These are phyloP conservation scores for Chalaropsis ovoidea DNA, from an alignment of 2,329 filamentous ascomycete genomes.

Conservation along the genomic window DNA sequence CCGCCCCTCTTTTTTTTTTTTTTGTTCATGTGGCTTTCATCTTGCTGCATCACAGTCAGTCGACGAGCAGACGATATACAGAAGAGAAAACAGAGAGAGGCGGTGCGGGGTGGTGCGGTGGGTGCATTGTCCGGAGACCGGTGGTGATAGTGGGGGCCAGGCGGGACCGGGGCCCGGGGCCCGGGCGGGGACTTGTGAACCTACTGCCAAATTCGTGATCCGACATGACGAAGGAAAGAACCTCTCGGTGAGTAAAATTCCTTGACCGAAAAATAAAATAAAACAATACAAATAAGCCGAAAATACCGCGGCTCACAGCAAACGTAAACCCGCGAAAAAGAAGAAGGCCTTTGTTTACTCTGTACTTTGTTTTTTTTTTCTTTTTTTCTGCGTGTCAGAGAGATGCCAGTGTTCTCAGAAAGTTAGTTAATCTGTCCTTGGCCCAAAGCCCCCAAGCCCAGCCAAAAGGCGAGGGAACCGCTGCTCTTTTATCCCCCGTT, in stretches of 20 bases:
- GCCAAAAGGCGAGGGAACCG: conserved; percentile 2
- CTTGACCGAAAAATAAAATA: conserved; percentile 3
- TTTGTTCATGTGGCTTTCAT: conserved; percentile 8
- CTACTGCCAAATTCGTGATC: conserved; percentile 56
- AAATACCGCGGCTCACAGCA: too few species aligned
- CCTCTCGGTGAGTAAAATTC: neutral
- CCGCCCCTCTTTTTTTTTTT: neutral
- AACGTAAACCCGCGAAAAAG: too few species aligned
- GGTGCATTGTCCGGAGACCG: neutral
- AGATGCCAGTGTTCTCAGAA: neutral
- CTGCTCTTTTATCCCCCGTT: conserved; percentile 15
- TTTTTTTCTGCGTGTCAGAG: too few species aligned
- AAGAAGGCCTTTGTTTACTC: too few species aligned
- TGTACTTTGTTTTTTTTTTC: too few species aligned
- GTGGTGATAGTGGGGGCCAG: neutral
- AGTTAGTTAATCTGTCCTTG: neutral
- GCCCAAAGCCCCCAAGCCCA: neutral
- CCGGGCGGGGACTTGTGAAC: conserved; percentile 29
- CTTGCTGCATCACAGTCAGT: neutral
- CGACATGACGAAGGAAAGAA: conserved; percentile 41
- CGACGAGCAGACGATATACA: neutral
- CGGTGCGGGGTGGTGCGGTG: too few species aligned
- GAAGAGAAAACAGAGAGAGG: too few species aligned
- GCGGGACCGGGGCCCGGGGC: neutral
- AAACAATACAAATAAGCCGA: neutral